Base-by-base conservation (phyloP, 148 eudicot species). In the Camellia japonica region DNA sequence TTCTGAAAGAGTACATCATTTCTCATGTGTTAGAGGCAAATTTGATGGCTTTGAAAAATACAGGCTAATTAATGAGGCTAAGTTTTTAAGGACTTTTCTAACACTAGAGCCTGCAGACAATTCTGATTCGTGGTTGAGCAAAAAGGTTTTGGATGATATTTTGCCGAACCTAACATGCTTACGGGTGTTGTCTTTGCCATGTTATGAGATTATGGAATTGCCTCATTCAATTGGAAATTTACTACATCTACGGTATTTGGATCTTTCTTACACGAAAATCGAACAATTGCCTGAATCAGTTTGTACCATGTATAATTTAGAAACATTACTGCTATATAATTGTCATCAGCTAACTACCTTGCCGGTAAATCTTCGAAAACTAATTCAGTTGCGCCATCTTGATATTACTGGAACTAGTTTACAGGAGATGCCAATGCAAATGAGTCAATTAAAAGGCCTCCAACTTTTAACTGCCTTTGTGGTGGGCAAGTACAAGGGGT, bases 371-470 rank as follows among this genome's bases (percentile, higher is more conserved):
- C 7, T 55, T 55, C 13, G 9, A 8, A 55, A 55, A 55, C 59
- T 55, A 55, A 55, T 55, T 55, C 11, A 3, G 2, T 55, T 55
- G 59, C 59, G 59, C 14, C 59, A 47, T 47, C 51, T 47, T 47
- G 51, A 47, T 47, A 47, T 47, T 47, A 47, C 3, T 47, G 51
- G 51, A 55, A 55, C 59, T 8, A 55, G 11, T 3, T 55, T 55
- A 2, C 0, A 6, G 38, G 78, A 80, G 30, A 80, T 80, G 82
- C 82, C 82, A 64, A 10, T 4, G 11, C 43, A 56, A 2, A 52
- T 80, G 0, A 56, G 78, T 61, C 62, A 6, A 4, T 51, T 74
- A 14, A 64, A 16, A n/a, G 6, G 54, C 16, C 73, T 80, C 67
- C 82, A 80, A 44, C 30, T 13, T 14, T 67, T 51, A 54, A 41